Evolutionary conservation across 1,284 basidiomycete genomes (phyloP), one percentile per base, ranked within the genome.

Genomic region (Irpex lacteus): DNA sequence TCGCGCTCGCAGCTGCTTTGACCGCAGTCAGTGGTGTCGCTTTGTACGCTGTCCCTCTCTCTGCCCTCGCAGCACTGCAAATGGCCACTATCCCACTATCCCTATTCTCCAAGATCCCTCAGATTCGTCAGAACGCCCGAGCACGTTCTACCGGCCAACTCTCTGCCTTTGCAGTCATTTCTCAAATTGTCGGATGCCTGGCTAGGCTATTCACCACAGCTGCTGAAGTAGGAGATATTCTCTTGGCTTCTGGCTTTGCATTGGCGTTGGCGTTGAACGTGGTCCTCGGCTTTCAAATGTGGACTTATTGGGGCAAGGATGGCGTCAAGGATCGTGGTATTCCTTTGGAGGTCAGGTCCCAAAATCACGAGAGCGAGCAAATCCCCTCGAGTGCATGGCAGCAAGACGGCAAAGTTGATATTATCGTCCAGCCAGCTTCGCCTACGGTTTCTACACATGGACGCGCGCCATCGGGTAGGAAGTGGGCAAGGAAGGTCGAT

Each of bases 191-290:
- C 0, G 96, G 95, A 18, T 96, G 94, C 75, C 79, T 94, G 52
- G 96, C 95, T 0, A 83, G 96, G 52, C 78, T 98, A 15, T 98
- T 95, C 80, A 98, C 96, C 1, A 96, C 94, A 5, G 82, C 87
- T 5, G 90, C 89, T 50, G 96, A 98, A 75, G 89, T 96, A 64
- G 87, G 88, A 62, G 96, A 98, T 76, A 69, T 75, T 3, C 81
- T 96, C 66, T 85, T 98, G 64, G 81, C 88, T 40, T 89, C 91
- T 58, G 92, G 93, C 49, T 98, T 95, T 73, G 86, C 84, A 0
- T 82, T 94, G 15, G 93, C 93, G 0, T 84, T 96, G 0, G 65
- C 87, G 8, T 80, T 98, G 15, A 98, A 98, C 75, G 69, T 87
- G 66, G 81, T 96, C 11, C 77, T 98, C 18, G 95, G 90, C 0